Evolutionary conservation across 176 grass and related monocot species (phyloP), one percentile per base, ranked within the genome.

Genomic region (Raddia guianensis): DNA sequence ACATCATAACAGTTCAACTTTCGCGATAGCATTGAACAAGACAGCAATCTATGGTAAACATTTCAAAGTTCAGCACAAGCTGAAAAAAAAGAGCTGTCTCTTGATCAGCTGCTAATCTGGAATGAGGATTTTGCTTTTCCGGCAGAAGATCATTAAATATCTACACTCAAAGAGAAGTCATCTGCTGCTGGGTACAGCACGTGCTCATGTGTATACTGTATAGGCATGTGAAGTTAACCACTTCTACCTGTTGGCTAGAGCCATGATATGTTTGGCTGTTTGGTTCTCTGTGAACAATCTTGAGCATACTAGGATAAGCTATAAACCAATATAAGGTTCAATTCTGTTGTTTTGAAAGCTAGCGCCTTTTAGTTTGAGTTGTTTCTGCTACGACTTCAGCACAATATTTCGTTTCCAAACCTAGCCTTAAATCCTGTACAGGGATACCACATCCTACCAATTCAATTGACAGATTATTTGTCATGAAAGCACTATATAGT

Each of bases 21-120:
- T 37, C 15, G 32, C 65, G 11, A 80, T 57, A 49, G 18, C 74
- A 60, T 78, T 52, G 49, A 82, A 82, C 42, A 71, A 37, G 71
- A 60, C 51, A 50, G 8, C 34, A 33, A 80, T 2, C 2, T 73
- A 68, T 8, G 2, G 43, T 82, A 9, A 63, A 55, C 46, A 60
- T 64, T 56, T 62, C 27, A 62, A 86, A 58, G 14, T 13, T 49
- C 61, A 66, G 4, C 12, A 76, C 33, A 52, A 73, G 76, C 55
- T 47, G 57, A 53, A 70, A 52, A 62, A n/a, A 14, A 19, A 19
- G 50, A n/a, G 7, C 18, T 70, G 74, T 44, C 16, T 40, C 27
- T 73, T 79, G 9, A 83, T 68, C 54, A 58, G 49, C 40, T 67
- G 62, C 42, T 68, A 49, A 68, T 49, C 12, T 37, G 42, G 43